Conservation (phyloP, 73 alveolate species). For the Tetrahymena thermophila region DNA sequence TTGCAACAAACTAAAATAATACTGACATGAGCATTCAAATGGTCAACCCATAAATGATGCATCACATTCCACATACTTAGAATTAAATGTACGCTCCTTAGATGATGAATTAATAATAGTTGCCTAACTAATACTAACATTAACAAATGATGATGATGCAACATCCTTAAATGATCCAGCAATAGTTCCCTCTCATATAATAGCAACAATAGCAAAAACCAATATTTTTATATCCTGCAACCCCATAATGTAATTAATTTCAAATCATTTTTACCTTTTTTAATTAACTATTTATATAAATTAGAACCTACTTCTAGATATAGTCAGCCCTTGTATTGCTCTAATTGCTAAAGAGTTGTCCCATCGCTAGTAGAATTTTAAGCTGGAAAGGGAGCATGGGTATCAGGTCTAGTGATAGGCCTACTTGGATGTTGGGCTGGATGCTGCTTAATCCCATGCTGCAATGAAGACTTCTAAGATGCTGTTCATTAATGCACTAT, state of each 20-base stretch:
- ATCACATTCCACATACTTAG: background rate
- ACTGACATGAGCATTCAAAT: background rate
- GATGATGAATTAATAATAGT: background rate
- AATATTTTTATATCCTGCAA: background rate
- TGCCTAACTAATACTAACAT: background rate
- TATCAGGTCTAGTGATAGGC: background rate
- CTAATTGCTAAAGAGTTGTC: slow-evolving; percentile 1
- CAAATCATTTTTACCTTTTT: background rate
- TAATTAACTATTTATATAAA: background rate
- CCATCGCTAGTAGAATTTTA: background rate
- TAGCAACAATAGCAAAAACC: background rate
- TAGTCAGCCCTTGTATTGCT: background rate
- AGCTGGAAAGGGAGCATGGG: background rate
- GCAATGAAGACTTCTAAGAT: background rate
- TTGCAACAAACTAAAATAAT: background rate
- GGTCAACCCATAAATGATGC: background rate
- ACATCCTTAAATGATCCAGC: background rate
- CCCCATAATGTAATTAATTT: background rate
- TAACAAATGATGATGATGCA: background rate
- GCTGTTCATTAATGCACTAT: slow-evolving; percentile 7
- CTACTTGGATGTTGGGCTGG: slow-evolving; percentile 24
- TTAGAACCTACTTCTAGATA: background rate
- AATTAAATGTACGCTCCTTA: background rate
- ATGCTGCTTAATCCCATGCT: slow-evolving; percentile 5
- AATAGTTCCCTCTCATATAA: background rate